These are phyloP conservation scores for Dothistroma septosporum DNA, from an alignment of 2,329 filamentous ascomycete species.

Conservation along the genomic window DNA sequence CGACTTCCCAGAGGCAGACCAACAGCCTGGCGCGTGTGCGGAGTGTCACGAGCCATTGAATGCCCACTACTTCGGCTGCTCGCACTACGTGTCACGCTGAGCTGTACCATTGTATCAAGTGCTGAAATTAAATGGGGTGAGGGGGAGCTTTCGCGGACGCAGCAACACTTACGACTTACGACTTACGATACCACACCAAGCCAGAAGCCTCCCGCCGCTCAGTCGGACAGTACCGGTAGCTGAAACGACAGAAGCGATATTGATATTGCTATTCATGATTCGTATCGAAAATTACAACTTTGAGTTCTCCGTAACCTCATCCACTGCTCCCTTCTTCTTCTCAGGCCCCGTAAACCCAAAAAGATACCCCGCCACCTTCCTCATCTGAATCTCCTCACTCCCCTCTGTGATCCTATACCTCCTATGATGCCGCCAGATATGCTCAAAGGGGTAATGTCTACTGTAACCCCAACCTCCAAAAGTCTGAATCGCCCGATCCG, in stretches of 20 bases:
- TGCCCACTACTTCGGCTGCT: neutral
- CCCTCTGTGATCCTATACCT: constrained; percentile 62
- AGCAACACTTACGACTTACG: neutral
- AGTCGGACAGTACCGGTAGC: neutral
- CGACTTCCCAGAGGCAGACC: neutral
- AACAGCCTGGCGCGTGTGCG: neutral
- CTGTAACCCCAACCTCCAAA: constrained; percentile 59
- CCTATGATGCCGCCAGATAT: constrained; percentile 62
- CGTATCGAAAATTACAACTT: neutral
- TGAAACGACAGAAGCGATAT: neutral
- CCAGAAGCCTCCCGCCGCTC: neutral
- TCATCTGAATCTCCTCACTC: constrained; percentile 63
- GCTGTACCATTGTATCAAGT: neutral
- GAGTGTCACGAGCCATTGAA: neutral
- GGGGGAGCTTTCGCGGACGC: neutral
- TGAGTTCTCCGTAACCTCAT: constrained; percentile 2
- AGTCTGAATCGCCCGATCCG: constrained; percentile 60
- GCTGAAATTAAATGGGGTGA: neutral
- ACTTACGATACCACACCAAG: neutral
- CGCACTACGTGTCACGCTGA: neutral
- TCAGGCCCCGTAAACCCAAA: constrained; percentile 52
- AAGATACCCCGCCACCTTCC: constrained; percentile 58
- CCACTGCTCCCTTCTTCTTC: constrained; percentile 18
- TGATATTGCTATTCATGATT: neutral
- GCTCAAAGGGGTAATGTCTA: constrained; percentile 58